These are phyloP conservation scores for Salmacisia buchloeana DNA, from an alignment of 1,284 basidiomycete species.

Conservation along the genomic window DNA sequence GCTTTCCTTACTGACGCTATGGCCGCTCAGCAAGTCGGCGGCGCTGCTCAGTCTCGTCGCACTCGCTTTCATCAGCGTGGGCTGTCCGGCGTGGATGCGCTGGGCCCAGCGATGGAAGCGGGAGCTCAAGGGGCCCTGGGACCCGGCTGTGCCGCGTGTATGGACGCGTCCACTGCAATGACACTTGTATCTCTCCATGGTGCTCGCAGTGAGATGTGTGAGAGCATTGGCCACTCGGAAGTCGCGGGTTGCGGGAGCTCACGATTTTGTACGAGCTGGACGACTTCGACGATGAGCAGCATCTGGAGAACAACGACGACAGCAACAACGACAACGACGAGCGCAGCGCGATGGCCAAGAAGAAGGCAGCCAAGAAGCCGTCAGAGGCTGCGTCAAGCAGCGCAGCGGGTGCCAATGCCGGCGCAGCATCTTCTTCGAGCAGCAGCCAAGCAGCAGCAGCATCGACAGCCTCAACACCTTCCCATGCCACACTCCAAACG, in stretches of 20 bases:
- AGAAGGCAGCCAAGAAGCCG: background rate
- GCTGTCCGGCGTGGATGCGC: slow-evolving; percentile 37
- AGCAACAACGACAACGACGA: background rate
- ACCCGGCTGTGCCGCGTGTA: slow-evolving; percentile 24
- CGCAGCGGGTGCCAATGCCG: too few relatives aligned
- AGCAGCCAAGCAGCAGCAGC: background rate
- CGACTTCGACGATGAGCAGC: background rate
- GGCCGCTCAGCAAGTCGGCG: background rate
- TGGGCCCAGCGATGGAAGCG: slow-evolving; percentile 34
- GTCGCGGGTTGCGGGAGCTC: background rate
- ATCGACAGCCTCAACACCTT: background rate
- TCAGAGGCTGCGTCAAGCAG: background rate
- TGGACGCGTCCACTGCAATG: background rate
- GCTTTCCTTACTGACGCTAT: background rate
- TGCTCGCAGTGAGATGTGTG: background rate
- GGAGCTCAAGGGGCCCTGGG: slow-evolving; percentile 39
- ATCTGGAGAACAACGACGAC: background rate
- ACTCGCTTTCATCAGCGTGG: slow-evolving; percentile 20
- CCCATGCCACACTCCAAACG: background rate
- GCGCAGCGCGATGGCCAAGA: background rate
- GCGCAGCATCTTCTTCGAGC: too few relatives aligned
- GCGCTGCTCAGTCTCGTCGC: slow-evolving; percentile 6
- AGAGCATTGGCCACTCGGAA: background rate
- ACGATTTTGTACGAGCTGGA: background rate
- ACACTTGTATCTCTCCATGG: background rate